A percentile compares a stretch with the other conserved stretches of the same genome.
phyloP scores from a whole-genome alignment of 495 filamentous ascomycete genomes.

The Aspergillus homomorphus region DNA sequence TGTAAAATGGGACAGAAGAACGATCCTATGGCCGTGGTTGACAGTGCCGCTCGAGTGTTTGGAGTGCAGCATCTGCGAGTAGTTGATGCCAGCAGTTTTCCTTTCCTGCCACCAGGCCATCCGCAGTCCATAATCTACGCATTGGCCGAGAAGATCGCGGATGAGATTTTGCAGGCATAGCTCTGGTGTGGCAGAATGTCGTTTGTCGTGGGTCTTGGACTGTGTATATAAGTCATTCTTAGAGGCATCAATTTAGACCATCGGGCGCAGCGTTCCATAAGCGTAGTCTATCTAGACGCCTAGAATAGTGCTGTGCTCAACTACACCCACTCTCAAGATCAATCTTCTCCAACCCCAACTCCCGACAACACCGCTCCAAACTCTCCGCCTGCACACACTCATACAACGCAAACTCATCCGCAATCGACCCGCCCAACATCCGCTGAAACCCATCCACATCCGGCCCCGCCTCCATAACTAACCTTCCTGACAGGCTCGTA shows the following conservation, averaged over 20 bases:
- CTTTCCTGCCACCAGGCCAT: conserved; percentile 52
- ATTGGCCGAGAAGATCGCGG: conserved; percentile 58
- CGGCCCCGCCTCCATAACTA: conserved; percentile 31
- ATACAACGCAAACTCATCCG: conserved; percentile 33
- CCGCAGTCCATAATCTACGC: conserved; percentile 46
- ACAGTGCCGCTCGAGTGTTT: conserved; percentile 42
- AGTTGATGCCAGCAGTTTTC: conserved; percentile 52
- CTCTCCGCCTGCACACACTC: conserved; percentile 27
- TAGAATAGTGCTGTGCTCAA: background rate
- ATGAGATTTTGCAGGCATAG: conserved; percentile 32
- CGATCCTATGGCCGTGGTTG: conserved; percentile 51
- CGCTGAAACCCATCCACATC: conserved; percentile 34
- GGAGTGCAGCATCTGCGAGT: conserved; percentile 49
- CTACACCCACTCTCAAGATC: background rate
- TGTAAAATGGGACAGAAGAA: conserved; percentile 45
- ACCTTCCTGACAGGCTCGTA: conserved; percentile 17
- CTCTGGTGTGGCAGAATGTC: background rate
- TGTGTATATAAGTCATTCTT: background rate
- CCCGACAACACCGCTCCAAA: conserved; percentile 21
- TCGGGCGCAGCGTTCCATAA: no score
- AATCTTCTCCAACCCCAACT: conserved; percentile 20
- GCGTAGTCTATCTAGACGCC: background rate
- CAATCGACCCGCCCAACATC: conserved; percentile 20
- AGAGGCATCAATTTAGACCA: no score
- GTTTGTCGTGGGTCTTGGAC: background rate